Evolutionary conservation across 1,284 basidiomycete genomes (phyloP).

Genomic region (Calocybe gambosa): DNA sequence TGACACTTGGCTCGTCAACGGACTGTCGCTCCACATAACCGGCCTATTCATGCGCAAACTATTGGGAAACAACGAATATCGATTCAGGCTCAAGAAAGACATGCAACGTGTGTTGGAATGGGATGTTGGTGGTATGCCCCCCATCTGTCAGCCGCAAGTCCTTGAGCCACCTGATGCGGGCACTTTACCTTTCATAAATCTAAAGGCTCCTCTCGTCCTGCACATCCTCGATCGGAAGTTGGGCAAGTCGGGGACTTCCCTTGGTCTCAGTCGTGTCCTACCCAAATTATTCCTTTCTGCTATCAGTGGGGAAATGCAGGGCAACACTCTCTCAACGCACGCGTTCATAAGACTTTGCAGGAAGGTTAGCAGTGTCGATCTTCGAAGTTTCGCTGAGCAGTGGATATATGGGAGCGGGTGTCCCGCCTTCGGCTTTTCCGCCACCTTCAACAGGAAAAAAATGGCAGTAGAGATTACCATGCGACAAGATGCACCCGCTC

Average conservation of each 20-base stretch:
- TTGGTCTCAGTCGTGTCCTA: constrained; percentile 90
- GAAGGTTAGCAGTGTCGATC: constrained; percentile 90
- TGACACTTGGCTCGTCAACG: constrained; percentile 95
- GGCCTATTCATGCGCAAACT: constrained; percentile 84
- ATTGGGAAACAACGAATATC: constrained; percentile 96
- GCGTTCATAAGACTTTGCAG: constrained; percentile 89
- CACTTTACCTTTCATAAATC: constrained; percentile 82
- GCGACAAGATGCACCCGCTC: constrained; percentile 82
- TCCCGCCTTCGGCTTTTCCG: constrained; percentile 85
- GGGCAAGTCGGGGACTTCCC: constrained; percentile 91
- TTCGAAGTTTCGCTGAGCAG: constrained; percentile 89
- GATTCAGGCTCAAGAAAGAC: constrained; percentile 93
- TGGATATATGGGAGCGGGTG: constrained; percentile 99
- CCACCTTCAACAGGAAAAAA: constrained; percentile 95
- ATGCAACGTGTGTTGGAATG: constrained; percentile 89
- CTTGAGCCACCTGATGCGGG: constrained; percentile 78
- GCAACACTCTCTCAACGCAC: constrained; percentile 85
- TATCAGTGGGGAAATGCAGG: constrained; percentile 84
- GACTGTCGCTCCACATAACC: constrained; percentile 87
- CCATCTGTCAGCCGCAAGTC: constrained; percentile 87
- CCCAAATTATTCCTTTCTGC: constrained; percentile 95
- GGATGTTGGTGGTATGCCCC: constrained; percentile 88
- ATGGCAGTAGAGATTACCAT: constrained; percentile 97
- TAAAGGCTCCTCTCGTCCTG: constrained; percentile 92
- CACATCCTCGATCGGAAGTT: constrained; percentile 94